Conservation (phyloP, 352 stramenopile genomes). For the Pilasporangium apinafurcum region DNA sequence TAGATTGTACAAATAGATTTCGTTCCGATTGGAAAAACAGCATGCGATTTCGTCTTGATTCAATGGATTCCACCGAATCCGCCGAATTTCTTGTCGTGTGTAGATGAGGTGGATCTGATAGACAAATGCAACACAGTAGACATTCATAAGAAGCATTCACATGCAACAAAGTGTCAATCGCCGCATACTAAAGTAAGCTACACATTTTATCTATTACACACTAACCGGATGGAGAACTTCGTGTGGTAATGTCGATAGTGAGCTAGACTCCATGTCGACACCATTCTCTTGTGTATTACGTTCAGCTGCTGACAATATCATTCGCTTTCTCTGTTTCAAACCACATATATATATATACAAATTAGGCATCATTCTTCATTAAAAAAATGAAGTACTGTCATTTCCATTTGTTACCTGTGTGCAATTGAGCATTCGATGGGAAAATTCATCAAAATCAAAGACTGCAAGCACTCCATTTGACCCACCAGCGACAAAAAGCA, state of each 20-base stretch:
- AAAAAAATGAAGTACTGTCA: neutral
- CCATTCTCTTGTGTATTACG: neutral
- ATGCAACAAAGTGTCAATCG: no score
- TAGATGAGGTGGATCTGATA: constrained; percentile 70
- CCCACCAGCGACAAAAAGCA: constrained; percentile 51
- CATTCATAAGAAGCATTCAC: no score
- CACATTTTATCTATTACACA: neutral
- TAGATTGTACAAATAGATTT: constrained; percentile 71
- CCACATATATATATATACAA: neutral
- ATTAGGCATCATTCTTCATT: no score
- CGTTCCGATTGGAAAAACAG: constrained; percentile 65
- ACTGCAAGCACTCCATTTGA: constrained; percentile 67
- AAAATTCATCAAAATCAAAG: constrained; percentile 79
- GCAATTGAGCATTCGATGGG: constrained; percentile 50
- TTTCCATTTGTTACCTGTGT: constrained; percentile 15
- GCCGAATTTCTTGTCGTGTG: constrained; percentile 55
- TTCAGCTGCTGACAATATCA: no score
- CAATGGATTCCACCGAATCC: constrained; percentile 69
- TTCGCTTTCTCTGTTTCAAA: neutral
- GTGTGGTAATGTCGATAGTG: neutral
- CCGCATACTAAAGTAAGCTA: neutral
- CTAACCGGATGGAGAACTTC: constrained; percentile 31
- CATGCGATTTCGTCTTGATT: constrained; percentile 77
- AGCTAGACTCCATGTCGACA: neutral
- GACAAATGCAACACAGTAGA: neutral